Conservation (phyloP, 208 protist genomes). For the Trypanosoma boissoni region DNA sequence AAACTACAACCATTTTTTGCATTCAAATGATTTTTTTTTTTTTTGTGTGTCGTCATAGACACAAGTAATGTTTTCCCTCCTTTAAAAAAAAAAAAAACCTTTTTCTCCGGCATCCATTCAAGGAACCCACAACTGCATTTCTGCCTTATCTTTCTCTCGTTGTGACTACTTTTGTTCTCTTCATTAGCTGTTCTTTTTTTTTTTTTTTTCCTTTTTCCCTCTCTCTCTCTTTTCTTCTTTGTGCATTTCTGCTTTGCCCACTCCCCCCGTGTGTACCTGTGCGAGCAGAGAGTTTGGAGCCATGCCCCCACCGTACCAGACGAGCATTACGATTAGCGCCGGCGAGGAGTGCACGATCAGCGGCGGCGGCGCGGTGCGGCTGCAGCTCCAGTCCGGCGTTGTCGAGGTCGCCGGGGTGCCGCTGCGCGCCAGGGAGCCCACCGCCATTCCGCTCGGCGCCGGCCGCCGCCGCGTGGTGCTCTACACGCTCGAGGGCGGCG, state of each 20-base stretch:
- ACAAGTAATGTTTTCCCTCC: neutral
- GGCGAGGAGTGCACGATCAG: slow-evolving; percentile 74
- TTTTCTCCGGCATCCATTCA: no score
- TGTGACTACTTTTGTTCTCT: neutral
- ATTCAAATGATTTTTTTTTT: slow-evolving; percentile 2
- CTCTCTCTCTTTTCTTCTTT: neutral
- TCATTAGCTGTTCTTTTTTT: neutral
- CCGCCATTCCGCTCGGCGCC: slow-evolving; percentile 42
- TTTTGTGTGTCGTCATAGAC: slow-evolving; percentile 5
- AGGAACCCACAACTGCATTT: no score
- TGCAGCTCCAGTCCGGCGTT: slow-evolving; percentile 63
- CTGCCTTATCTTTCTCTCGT: no score
- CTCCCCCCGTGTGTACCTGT: neutral
- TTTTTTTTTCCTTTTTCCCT: neutral
- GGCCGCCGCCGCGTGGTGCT: slow-evolving; percentile 41
- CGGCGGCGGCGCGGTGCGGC: slow-evolving; percentile 37
- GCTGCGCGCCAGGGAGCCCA: slow-evolving; percentile 48
- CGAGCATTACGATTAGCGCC: slow-evolving; percentile 56
- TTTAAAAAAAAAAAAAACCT: no score
- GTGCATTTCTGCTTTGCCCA: neutral
- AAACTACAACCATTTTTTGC: no score
- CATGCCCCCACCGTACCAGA: slow-evolving; percentile 51
- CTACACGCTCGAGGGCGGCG: slow-evolving; percentile 75
- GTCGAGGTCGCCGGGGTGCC: slow-evolving; percentile 67
- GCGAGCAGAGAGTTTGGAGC: neutral